A percentile compares a stretch with the other conserved stretches of the same genome.
Evolutionary conservation across 2,329 filamentous ascomycete species (phyloP).

Genomic region (Monilinia laxa): DNA sequence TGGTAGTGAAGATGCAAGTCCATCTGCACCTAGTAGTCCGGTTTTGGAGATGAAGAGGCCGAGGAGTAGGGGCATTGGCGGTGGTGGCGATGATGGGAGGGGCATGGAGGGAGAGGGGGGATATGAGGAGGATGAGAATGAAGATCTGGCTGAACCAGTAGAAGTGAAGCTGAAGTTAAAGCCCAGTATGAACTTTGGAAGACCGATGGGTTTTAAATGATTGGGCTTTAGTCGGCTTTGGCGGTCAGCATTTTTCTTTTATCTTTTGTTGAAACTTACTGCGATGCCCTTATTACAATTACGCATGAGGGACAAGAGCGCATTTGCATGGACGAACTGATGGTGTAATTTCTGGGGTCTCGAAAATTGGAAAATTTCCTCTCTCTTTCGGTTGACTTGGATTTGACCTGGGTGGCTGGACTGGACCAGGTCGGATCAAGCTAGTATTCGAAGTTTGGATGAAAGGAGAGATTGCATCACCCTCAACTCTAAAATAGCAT

Average conservation of each 20-base stretch:
- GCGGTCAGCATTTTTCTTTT: background rate
- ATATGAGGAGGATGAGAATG: slow-evolving; percentile 9
- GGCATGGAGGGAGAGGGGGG: slow-evolving; percentile 24
- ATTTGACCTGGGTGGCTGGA: background rate
- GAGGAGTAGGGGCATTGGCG: slow-evolving; percentile 4
- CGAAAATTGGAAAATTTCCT: background rate
- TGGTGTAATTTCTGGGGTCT: background rate
- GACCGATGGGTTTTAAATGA: slow-evolving; percentile 30
- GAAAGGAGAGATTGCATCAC: background rate
- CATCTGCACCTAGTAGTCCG: slow-evolving; percentile 16
- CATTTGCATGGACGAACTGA: background rate
- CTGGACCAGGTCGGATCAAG: background rate
- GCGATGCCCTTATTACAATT: background rate
- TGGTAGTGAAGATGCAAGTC: slow-evolving; percentile 18
- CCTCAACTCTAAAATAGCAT: background rate
- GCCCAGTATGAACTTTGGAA: slow-evolving; percentile 35
- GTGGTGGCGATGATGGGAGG: slow-evolving; percentile 8
- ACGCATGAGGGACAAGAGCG: background rate
- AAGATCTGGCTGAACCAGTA: slow-evolving; percentile 21
- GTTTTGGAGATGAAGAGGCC: slow-evolving; percentile 20
- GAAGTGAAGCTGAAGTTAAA: slow-evolving; percentile 33
- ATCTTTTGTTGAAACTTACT: background rate
- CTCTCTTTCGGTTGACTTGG: background rate
- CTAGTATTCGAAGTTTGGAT: background rate
- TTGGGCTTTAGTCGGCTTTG: background rate